Evolutionary conservation across 2,329 filamentous ascomycete species (phyloP), one percentile per base, ranked within the genome.

Genomic region (Aureobasidium sp.): DNA sequence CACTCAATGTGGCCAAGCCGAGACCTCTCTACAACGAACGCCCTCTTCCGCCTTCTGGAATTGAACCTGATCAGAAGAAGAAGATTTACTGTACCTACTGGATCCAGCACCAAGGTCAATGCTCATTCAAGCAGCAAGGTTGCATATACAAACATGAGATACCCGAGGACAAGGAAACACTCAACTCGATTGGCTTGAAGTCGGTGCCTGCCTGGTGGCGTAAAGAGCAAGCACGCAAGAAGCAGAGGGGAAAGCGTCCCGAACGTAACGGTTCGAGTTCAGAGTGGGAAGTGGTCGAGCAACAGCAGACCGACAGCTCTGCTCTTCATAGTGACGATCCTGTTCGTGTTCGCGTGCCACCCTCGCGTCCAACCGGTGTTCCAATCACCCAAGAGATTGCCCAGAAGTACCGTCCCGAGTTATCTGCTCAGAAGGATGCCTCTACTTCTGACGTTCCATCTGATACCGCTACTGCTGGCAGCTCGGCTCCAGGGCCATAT

Each of bases 61-160:
- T 70, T n/a, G 66, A 72, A 19, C 74, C 75, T 19, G 73, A 77
- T 12, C 70, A 69, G 5, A 73, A 74, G 6, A 84, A 82, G 68
- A 96, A 96, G 72, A 77, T 88, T 27, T 96, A 88, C 73, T 96
- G 91, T 75, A 90, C 91, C 63, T 90, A 93, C 73, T 97, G 91
- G 91, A 87, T 96, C 60, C 86, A 90, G 68, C 87, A 89, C 63
- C 91, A 91, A 22, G 85, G 89, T 47, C 35, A 47, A 27, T 97
- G 92, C 72, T 88, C 88, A 64, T 97, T 90, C 72, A 86, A 83
- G 3, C 90, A 95, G 72, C 87, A 92, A 70, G 91, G 92, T 0
- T 96, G 92, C 77, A 85, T 87, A 66, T 96, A 86, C 78, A 93
- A 91, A 76, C 92, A 96, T 72, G 89, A 94, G 72, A 96, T 96